phyloP scores from a whole-genome alignment of 805 yeast species.

The Alloascoidea africana region DNA sequence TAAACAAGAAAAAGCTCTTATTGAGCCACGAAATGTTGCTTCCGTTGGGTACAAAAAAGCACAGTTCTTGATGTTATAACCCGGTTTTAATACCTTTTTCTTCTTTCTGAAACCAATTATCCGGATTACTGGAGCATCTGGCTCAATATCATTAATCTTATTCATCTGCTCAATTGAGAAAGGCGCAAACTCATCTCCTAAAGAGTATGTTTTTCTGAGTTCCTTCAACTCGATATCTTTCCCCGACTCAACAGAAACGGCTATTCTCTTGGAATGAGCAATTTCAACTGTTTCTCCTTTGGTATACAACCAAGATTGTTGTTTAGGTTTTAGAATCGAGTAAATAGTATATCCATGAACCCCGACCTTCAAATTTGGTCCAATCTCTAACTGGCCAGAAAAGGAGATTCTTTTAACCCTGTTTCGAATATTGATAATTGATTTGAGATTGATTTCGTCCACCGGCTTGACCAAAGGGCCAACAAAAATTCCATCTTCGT shows the following conservation, averaged over 20 bases:
- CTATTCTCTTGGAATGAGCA: slow-evolving; percentile 20
- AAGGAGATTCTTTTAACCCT: slow-evolving; percentile 46
- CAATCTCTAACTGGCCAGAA: slow-evolving; percentile 38
- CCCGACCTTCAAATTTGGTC: slow-evolving; percentile 35
- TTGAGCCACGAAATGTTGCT: slow-evolving; percentile 10
- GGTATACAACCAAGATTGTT: slow-evolving; percentile 29
- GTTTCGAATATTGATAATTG: slow-evolving; percentile 33
- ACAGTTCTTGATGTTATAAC: slow-evolving; percentile 15
- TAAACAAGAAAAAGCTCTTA: slow-evolving; percentile 6
- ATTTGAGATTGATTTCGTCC: slow-evolving; percentile 25
- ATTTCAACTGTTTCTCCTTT: slow-evolving; percentile 31
- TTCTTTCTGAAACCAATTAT: slow-evolving; percentile 3
- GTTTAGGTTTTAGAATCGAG: slow-evolving; percentile 29
- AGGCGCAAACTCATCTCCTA: slow-evolving; percentile 27
- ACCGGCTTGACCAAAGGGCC: slow-evolving; percentile 30
- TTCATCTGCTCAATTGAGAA: slow-evolving; percentile 18
- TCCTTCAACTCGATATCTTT: slow-evolving; percentile 20
- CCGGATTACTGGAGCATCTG: slow-evolving; percentile 7
- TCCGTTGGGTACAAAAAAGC: slow-evolving; percentile 11
- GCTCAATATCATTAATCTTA: slow-evolving; percentile 11
- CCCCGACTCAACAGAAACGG: slow-evolving; percentile 25
- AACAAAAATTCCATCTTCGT: slow-evolving; percentile 14
- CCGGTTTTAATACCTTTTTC: slow-evolving; percentile 7
- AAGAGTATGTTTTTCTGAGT: slow-evolving; percentile 18
- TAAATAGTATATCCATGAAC: slow-evolving; percentile 47